phyloP scores from a whole-genome alignment of 2,329 filamentous ascomycete species.

The Ophiostoma angusticollis region DNA sequence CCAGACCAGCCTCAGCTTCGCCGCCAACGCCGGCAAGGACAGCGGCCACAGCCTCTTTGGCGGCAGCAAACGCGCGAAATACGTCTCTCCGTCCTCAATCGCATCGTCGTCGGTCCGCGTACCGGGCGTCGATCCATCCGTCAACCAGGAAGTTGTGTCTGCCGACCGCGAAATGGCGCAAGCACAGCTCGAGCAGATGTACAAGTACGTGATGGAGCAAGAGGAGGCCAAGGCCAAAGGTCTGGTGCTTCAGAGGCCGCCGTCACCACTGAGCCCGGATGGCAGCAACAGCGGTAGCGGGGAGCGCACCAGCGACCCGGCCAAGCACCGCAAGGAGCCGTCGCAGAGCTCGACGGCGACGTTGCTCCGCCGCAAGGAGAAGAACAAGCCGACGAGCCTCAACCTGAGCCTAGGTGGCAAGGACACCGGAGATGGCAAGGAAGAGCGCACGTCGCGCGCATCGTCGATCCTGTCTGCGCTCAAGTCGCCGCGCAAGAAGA shows the following conservation, averaged over 20 bases:
- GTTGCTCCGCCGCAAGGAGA: slow-evolving; percentile 32
- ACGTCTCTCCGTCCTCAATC: slow-evolving; percentile 34
- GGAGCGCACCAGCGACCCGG: not conserved
- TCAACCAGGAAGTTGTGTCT: slow-evolving; percentile 66
- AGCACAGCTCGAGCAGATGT: slow-evolving; percentile 77
- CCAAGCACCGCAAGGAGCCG: slow-evolving; percentile 8
- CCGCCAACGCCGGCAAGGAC: slow-evolving; percentile 5
- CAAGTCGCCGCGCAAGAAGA: slow-evolving; percentile 46
- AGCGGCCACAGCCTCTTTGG: not conserved
- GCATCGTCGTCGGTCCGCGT: slow-evolving; percentile 34
- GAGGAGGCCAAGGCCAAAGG: slow-evolving; percentile 55
- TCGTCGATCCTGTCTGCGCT: slow-evolving; percentile 50
- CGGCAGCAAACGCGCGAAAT: slow-evolving; percentile 20
- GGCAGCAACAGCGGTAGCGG: not conserved
- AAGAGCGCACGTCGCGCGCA: slow-evolving; percentile 41
- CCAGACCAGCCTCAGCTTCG: slow-evolving; percentile 19
- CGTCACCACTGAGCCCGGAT: slow-evolving; percentile 20
- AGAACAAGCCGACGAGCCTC: slow-evolving; percentile 35
- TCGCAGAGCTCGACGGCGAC: slow-evolving; percentile 21
- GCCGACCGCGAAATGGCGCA: slow-evolving; percentile 64
- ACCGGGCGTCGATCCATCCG: slow-evolving; percentile 52
- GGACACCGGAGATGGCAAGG: slow-evolving; percentile 18
- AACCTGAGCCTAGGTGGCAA: slow-evolving; percentile 26
- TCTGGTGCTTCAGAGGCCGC: slow-evolving; percentile 32
- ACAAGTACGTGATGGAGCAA: slow-evolving; percentile 83